These are phyloP conservation scores for Clarireedia hainanense DNA, from an alignment of 2,329 filamentous ascomycete genomes.

Conservation along the genomic window DNA sequence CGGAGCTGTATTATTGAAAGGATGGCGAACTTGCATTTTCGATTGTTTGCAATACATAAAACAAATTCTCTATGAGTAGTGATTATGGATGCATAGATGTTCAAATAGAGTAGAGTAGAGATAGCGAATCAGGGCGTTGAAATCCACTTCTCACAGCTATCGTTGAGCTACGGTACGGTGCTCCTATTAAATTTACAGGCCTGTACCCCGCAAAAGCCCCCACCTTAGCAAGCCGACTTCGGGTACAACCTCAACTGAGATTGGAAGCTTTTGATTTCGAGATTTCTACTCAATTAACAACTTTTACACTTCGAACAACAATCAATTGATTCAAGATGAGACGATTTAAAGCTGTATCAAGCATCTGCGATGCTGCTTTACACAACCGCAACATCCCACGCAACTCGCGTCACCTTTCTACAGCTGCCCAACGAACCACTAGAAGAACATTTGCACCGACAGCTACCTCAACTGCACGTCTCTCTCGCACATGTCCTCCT, in stretches of 20 bases:
- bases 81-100: constrained; percentile 13
- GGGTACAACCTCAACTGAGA: constrained; percentile 2
- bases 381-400: constrained; percentile 10
- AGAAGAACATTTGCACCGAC: constrained; percentile 5
- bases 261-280: constrained; percentile 5
- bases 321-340: constrained; percentile 25
- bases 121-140: background rate
- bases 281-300: constrained; percentile 6
- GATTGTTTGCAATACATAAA: background rate
- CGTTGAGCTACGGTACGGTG: too few species aligned
- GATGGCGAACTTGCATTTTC: constrained; percentile 5
- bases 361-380: constrained; percentile 14
- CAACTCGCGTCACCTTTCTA: constrained; percentile 20
- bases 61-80: background rate
- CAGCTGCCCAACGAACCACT: constrained; percentile 15
- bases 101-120: constrained; percentile 18
- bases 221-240: constrained; percentile 1
- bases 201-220: background rate
- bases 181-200: background rate
- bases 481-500: constrained; percentile 5
- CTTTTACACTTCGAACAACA: constrained; percentile 2
- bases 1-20: constrained; percentile 8
- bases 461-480: constrained; percentile 3
- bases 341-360: constrained; percentile 22
- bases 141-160: too few species aligned